A percentile compares a stretch with the other conserved stretches of the same genome.
These are phyloP conservation scores for Metarhizium rileyi DNA, from an alignment of 2,329 filamentous ascomycete species.

Conservation along the genomic window DNA sequence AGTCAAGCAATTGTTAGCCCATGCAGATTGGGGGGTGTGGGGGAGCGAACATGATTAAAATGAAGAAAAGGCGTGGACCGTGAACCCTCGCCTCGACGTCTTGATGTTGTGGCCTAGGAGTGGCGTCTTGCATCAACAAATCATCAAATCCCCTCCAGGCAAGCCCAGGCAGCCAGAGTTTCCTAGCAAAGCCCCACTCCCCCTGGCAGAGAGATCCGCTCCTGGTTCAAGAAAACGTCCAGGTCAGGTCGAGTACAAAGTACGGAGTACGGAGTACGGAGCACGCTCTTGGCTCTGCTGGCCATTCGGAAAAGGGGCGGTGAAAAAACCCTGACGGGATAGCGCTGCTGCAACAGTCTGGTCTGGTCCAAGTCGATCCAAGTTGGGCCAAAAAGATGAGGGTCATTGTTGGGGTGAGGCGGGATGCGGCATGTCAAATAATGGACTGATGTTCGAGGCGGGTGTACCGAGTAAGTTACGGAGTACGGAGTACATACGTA, in stretches of 20 bases:
- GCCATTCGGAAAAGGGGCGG: conserved; percentile 10
- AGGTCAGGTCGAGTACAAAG: too few species aligned
- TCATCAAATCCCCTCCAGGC: background rate
- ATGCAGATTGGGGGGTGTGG: background rate
- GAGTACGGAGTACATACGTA: too few species aligned
- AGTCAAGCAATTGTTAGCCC: too few species aligned
- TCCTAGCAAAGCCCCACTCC: background rate
- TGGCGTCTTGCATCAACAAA: background rate
- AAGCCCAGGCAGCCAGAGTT: too few species aligned
- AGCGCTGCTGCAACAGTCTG: conserved; percentile 5
- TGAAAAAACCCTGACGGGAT: conserved; percentile 9
- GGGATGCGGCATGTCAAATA: background rate
- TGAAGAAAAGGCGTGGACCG: background rate
- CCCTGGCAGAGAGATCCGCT: conserved; percentile 1
- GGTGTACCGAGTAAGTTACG: background rate
- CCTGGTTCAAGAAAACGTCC: background rate
- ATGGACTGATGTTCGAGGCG: conserved; percentile 1
- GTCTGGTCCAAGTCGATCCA: background rate
- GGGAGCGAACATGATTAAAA: background rate
- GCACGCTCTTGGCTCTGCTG: background rate
- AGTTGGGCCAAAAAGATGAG: background rate
- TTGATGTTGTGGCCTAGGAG: background rate
- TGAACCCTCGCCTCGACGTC: background rate
- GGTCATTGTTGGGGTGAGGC: background rate
- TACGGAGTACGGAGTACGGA: too few species aligned